Evolutionary conservation across 345 rosid species (phyloP), one percentile per base, ranked within the genome.

Genomic region (Eucalyptus curtisii): DNA sequence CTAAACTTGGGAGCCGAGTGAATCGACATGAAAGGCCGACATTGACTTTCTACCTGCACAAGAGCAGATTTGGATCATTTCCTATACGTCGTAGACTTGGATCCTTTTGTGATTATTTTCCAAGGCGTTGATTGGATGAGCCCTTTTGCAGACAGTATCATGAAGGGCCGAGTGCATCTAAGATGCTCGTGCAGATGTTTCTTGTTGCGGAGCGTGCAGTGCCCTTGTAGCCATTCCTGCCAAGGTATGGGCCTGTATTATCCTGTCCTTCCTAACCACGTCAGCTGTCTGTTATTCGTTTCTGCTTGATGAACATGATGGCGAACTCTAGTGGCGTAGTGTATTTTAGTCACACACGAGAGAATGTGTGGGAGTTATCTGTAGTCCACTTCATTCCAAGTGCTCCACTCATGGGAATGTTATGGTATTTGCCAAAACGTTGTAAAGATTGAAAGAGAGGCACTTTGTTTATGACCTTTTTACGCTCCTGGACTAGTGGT

Each of bases 1-100:
- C 92, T 98, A 87, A 96, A 96, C 92, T 89, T 96, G 94, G 99
- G 99, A 88, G 93, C 87, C 57, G 98, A 94, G 91, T 93, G n/a
- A 86, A 86, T 59, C 48, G 2, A 52, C 15, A n/a, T 45, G 40
- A 31, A 53, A 33, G 87, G 45, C 47, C 31, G 12, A 53, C 59
- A 52, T 86, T 86, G 66, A 59, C 59, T 86, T 86, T 53, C 84
- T 40, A 76, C 84, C 84, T 8, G 47, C 24, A 40, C 84, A 76
- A 76, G 84, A 76, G 84, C 84, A 76, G 84, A 76, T 76, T 76
- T 76, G 84, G 84, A 76, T 40, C 82, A 76, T 76, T 76, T 76
- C 82, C 82, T 76, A 76, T 76, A 40, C 82, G 47, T 40, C 82
- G 15, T 76, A 76, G 47, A 76, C 82, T 68, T 85, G 86, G 55